Evolutionary conservation across 257 asterid genomes (phyloP).

Genomic region (Solanum piurae): DNA sequence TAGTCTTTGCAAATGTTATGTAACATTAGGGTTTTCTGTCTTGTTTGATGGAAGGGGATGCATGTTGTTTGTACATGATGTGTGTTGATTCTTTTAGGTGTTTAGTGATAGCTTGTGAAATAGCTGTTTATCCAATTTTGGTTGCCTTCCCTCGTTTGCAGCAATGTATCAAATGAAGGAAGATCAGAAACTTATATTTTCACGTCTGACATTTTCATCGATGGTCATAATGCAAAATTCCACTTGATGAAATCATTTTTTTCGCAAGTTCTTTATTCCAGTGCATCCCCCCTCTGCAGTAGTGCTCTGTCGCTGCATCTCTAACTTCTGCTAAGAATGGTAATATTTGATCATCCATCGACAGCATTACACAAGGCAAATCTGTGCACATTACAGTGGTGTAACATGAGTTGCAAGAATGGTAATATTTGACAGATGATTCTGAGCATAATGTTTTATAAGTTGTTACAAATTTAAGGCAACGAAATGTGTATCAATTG

Average conservation of each 20-base stretch:
- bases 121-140: constrained; percentile 44
- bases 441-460: background rate
- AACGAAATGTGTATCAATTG: background rate
- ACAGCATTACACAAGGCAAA: background rate
- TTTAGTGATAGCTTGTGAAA: constrained; percentile 43
- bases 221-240: background rate
- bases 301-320: background rate
- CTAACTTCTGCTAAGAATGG: background rate
- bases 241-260: background rate
- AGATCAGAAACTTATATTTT: background rate
- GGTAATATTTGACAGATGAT: background rate
- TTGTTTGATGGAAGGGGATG: constrained; percentile 25
- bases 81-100: constrained; percentile 48
- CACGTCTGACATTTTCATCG: background rate
- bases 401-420: background rate
- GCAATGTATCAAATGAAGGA: constrained; percentile 9
- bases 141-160: constrained; percentile 9
- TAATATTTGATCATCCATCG: background rate
- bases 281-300: background rate
- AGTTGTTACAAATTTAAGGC: background rate
- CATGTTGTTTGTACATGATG: constrained; percentile 63
- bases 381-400: background rate
- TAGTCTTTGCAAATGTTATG: constrained; percentile 27
- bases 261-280: background rate
- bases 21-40: constrained; percentile 31